A percentile compares a stretch with the other conserved stretches of the same genome.
These are phyloP conservation scores for Circinella umbellata DNA, from an alignment of 371 early-diverging fungal species.

Conservation along the genomic window DNA sequence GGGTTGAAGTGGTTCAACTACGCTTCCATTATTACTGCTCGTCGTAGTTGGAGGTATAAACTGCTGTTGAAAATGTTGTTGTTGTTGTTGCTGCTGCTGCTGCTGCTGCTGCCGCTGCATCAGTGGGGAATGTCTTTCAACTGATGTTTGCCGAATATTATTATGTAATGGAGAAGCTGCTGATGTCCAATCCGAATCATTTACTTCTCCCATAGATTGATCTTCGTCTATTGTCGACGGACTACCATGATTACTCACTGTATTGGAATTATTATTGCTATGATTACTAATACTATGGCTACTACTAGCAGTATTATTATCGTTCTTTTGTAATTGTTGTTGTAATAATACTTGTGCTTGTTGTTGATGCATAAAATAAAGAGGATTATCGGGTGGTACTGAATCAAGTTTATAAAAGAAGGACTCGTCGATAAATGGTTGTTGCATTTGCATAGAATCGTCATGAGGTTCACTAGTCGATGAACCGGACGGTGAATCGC, in stretches of 20 bases:
- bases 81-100: neutral
- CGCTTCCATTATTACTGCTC: constrained; percentile 3
- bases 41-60: neutral
- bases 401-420: constrained; percentile 48
- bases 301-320: neutral
- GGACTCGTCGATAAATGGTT: constrained; percentile 39
- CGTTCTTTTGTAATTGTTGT: constrained; percentile 14
- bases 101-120: no score
- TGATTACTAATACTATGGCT: neutral
- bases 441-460: constrained; percentile 31
- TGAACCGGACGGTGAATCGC: constrained; percentile 28
- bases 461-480: constrained; percentile 31
- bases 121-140: neutral
- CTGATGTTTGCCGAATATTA: constrained; percentile 6
- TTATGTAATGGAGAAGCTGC: neutral
- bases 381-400: constrained; percentile 35
- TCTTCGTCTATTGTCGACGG: constrained; percentile 11
- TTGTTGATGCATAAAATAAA: constrained; percentile 40
- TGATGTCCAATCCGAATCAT: constrained; percentile 3
- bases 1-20: constrained; percentile 25
- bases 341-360: constrained; percentile 32
- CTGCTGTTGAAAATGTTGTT: constrained; percentile 13
- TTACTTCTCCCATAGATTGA: constrained; percentile 22
- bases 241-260: constrained; percentile 1
- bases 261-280: neutral